Evolutionary conservation across 2,329 filamentous ascomycete genomes (phyloP), one percentile per base, ranked within the genome.

Genomic region (Cordyceps fumosorosea): DNA sequence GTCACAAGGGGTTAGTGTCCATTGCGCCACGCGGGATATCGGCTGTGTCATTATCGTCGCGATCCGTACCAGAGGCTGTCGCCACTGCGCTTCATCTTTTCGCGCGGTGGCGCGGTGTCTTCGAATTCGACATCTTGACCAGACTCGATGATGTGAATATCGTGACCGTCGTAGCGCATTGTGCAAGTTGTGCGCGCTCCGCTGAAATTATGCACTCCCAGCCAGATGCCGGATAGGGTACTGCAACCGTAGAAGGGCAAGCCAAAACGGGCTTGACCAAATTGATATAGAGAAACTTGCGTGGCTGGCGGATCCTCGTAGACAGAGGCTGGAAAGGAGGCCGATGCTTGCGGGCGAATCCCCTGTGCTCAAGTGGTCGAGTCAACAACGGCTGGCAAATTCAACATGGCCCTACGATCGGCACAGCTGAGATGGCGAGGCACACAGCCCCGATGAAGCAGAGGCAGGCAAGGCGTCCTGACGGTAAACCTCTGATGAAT

Each of bases 31-130:
- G 20, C 7, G 12, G 5, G 16, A 42, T 18, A 37, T 44, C 51
- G 16, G 5, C 6, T n/a, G 29, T 34, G 37, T n/a, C 7, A 3
- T n/a, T 14, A 61, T 14, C 3, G 20, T 40, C n/a, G 20, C 10
- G 40, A 29, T 40, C 44, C 58, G 7, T 62, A 62, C 59, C 59
- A 62, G 14, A 62, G 52, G 45, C 52, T 62, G 32, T 62, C 59
- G 32, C 59, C 59, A 24, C 16, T n/a, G 32, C 59, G 53, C 52
- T 62, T 44, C 59, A 62, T 62, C 59, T 62, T 56, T 42, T 62
- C 52, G 26, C 42, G 44, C 42, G 59, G 45, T 5, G 59, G 44
- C 29, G 59, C 34, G 6, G 52, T 56, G 18, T 50, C 59, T 3
- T 56, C 59, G 20, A 42, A 62, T n/a, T 32, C 59, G 12, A 42